Conservation (phyloP, 2,329 filamentous ascomycete species). For the Monilinia laxa region DNA sequence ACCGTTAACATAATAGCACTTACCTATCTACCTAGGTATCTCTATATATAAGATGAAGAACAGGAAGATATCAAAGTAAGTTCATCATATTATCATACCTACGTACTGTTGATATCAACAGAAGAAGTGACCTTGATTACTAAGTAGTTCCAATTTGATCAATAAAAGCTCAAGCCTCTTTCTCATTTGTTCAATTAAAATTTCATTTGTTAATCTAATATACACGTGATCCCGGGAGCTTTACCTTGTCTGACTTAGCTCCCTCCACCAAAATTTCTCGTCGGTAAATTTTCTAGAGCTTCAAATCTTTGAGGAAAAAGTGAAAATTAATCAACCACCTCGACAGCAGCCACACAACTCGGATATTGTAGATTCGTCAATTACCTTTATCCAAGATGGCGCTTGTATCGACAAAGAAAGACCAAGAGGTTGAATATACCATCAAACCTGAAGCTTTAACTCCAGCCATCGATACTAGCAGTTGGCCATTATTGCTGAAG, state of each 20-base stretch:
- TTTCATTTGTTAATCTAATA: background rate
- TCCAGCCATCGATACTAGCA: constrained; percentile 78
- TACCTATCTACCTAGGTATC: too few relatives aligned
- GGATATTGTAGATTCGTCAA: constrained; percentile 22
- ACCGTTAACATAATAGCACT: too few relatives aligned
- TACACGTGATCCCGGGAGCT: constrained; percentile 5
- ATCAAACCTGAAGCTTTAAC: constrained; percentile 90
- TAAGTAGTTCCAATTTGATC: background rate
- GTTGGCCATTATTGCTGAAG: constrained; percentile 91
- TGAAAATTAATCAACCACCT: constrained; percentile 17
- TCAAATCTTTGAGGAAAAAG: constrained; percentile 23
- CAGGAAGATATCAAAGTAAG: too few relatives aligned
- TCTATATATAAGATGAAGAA: too few relatives aligned
- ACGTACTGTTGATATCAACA: too few relatives aligned
- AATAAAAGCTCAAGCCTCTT: background rate
- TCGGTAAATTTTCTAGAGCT: constrained; percentile 26
- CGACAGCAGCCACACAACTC: constrained; percentile 16
- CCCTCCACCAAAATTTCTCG: constrained; percentile 25
- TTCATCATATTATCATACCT: background rate
- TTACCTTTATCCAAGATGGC: constrained; percentile 40
- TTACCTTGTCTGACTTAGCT: constrained; percentile 13
- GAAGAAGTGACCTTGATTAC: too few relatives aligned
- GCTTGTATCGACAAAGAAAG: constrained; percentile 50
- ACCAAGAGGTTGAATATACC: constrained; percentile 66
- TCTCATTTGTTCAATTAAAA: too few relatives aligned